Percentiles rank a stretch among this genome's conserved stretches.
phyloP scores from a whole-genome alignment of 2,329 filamentous ascomycete genomes.

The Talaromyces marneffei region DNA sequence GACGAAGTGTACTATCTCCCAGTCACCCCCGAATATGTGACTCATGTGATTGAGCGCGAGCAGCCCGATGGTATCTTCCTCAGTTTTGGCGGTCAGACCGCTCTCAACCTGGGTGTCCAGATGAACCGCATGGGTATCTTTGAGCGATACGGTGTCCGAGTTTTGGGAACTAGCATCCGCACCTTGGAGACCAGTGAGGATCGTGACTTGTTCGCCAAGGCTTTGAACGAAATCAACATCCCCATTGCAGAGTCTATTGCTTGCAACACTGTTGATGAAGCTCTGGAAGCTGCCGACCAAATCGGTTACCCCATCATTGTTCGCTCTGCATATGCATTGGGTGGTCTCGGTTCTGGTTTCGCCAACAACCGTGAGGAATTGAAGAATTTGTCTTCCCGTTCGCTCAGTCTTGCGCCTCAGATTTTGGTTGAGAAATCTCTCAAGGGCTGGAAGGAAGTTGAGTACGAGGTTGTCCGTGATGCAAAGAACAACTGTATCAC shows the following conservation, averaged over 20 bases:
- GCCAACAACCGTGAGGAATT: slow-evolving; percentile 92
- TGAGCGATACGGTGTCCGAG: slow-evolving; percentile 90
- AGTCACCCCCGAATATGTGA: slow-evolving; percentile 95
- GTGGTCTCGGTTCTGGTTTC: slow-evolving; percentile 93
- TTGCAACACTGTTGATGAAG: slow-evolving; percentile 84
- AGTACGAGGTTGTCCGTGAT: slow-evolving; percentile 97
- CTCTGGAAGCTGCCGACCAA: slow-evolving; percentile 74
- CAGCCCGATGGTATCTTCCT: slow-evolving; percentile 95
- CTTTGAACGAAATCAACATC: slow-evolving; percentile 93
- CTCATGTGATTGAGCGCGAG: slow-evolving; percentile 94
- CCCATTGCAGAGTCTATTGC: slow-evolving; percentile 96
- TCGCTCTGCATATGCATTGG: slow-evolving; percentile 90
- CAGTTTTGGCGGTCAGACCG: slow-evolving; percentile 95
- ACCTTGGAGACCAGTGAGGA: slow-evolving; percentile 94
- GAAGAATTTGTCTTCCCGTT: slow-evolving; percentile 85
- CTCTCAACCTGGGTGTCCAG: slow-evolving; percentile 90
- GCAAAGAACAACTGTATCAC: slow-evolving; percentile 98
- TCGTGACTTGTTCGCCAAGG: slow-evolving; percentile 91
- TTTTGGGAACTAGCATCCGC: slow-evolving; percentile 89
- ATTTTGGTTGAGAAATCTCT: slow-evolving; percentile 97
- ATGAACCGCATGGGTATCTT: slow-evolving; percentile 96
- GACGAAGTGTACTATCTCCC: slow-evolving; percentile 98
- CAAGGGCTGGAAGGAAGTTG: slow-evolving; percentile 99
- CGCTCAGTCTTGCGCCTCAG: slow-evolving; percentile 87
- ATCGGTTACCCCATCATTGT: slow-evolving; percentile 98